phyloP scores from a whole-genome alignment of 148 eudicot genomes.

The Arbutus unedo region DNA sequence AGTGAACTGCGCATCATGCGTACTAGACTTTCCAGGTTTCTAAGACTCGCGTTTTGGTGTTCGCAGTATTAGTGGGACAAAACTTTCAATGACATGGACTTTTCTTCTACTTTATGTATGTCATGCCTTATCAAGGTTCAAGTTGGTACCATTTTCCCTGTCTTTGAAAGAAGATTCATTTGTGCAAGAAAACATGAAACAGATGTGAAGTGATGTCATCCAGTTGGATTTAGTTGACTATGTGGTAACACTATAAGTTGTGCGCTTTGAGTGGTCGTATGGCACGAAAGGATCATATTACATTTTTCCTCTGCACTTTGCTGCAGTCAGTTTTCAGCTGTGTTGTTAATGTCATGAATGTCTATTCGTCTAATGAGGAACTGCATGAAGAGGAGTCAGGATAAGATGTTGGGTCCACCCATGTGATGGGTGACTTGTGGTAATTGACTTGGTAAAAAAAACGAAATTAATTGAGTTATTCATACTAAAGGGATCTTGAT shows the following conservation, averaged over 20 bases:
- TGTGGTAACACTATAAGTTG: not conserved
- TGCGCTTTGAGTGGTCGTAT: not conserved
- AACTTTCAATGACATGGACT: not conserved
- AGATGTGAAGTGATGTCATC: not conserved
- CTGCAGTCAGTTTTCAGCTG: not conserved
- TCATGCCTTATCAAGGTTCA: not conserved
- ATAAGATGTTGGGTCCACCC: not conserved
- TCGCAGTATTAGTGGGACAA: slow-evolving; percentile 3
- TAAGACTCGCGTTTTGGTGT: not conserved
- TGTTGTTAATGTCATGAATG: not conserved
- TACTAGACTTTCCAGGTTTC: not conserved
- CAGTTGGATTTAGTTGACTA: not conserved
- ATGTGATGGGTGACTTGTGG: too few relatives aligned
- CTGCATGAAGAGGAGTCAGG: not conserved
- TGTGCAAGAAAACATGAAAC: not conserved
- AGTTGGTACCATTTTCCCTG: not conserved
- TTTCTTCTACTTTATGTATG: not conserved
- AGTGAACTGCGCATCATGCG: not conserved
- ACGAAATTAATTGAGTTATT: too few relatives aligned
- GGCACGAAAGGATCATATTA: not conserved
- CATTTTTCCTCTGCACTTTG: not conserved
- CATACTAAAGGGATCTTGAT: too few relatives aligned
- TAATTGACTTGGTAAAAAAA: too few relatives aligned
- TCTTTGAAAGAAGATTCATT: not conserved
- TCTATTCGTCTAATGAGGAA: not conserved